Base-by-base conservation (phyloP, 768 basidiomycete species). In the Podaxis pistillaris region DNA sequence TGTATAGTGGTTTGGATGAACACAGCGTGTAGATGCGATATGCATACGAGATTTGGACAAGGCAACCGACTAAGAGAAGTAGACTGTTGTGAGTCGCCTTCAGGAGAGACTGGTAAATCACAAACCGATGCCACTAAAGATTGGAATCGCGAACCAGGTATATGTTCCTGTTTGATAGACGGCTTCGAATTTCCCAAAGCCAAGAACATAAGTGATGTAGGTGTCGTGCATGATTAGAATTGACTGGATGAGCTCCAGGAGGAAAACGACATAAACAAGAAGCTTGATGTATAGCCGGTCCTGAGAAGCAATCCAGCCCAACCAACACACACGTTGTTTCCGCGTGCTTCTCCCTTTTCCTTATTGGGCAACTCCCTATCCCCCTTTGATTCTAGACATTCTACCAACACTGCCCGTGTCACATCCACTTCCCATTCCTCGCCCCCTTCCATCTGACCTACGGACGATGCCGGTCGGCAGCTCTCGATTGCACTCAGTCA, bases 201-300 rank as follows among this genome's bases (percentile, higher is more conserved):
- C 71, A 4, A 37, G 50, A 5, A 68, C 71, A 53, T 72, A 75
- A 26, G 70, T 66, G 30, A 58, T 12, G 47, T 69, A 73, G 4
- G 68, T 65, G 40, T 77, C 74, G 24, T 46, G 56, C 40, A 56
- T 56, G 38, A 46, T 67, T 49, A 77, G 58, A 3, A 70, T 36
- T 1, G 75, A 73, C 56, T 77, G 76, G 6, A 69, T 52, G 17
- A 73, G 44, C 52, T 75, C 74, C 33, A 75, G 17, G 12, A 66
- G n/a, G 30, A 73, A 69, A 11, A 71, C 56, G 9, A 46, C 17
- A n/a, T 19, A 7, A n/a, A n/a, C 17, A 17, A 19, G 44, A 8
- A n/a, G 15, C 2, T n/a, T 19, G 17, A 46, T 24, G 15, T 40
- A 13, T 22, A 56, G 6, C 26, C 44, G 22, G 41, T 46, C 37